These are phyloP conservation scores for Pythium folliculosum DNA, from an alignment of 352 stramenopile species.

Conservation along the genomic window DNA sequence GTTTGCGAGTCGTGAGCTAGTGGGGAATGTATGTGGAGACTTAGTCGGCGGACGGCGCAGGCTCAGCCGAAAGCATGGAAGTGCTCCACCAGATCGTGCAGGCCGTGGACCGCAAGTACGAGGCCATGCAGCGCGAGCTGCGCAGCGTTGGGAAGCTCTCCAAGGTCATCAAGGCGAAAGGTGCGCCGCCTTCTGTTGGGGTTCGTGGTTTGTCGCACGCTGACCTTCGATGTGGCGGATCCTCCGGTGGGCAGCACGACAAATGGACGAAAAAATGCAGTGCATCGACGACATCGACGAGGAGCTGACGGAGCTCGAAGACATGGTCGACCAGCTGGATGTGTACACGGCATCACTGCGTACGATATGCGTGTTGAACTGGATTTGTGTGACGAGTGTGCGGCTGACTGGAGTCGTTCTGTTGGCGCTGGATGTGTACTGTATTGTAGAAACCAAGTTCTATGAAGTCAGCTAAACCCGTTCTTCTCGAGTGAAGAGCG, in stretches of 20 bases:
- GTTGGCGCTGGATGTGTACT: not conserved
- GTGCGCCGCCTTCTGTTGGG: slow-evolving; percentile 27
- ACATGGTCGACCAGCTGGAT: slow-evolving; percentile 88
- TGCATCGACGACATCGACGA: slow-evolving; percentile 84
- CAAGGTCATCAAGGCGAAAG: slow-evolving; percentile 65
- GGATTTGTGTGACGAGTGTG: not conserved
- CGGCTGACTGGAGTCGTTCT: not conserved
- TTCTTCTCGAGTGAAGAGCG: not conserved
- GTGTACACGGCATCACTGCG: slow-evolving; percentile 73
- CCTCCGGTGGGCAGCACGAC: slow-evolving; percentile 31
- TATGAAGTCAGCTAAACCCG: slow-evolving; percentile 46
- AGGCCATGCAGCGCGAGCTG: slow-evolving; percentile 57
- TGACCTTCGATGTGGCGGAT: not conserved
- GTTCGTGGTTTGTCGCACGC: not conserved
- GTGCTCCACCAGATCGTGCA: slow-evolving; percentile 64
- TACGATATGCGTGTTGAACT: slow-evolving; percentile 30
- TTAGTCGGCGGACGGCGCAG: slow-evolving; percentile 27
- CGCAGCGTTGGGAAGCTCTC: slow-evolving; percentile 66
- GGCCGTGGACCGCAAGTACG: slow-evolving; percentile 65
- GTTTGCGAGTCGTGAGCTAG: not conserved
- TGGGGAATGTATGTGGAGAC: not conserved
- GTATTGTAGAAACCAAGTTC: slow-evolving; percentile 66
- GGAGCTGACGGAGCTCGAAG: slow-evolving; percentile 82
- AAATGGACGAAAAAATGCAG: slow-evolving; percentile 75
- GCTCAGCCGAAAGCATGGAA: slow-evolving; percentile 75